phyloP scores from a whole-genome alignment of 2,329 filamentous ascomycete species.

The Cryphonectria nitschkei region DNA sequence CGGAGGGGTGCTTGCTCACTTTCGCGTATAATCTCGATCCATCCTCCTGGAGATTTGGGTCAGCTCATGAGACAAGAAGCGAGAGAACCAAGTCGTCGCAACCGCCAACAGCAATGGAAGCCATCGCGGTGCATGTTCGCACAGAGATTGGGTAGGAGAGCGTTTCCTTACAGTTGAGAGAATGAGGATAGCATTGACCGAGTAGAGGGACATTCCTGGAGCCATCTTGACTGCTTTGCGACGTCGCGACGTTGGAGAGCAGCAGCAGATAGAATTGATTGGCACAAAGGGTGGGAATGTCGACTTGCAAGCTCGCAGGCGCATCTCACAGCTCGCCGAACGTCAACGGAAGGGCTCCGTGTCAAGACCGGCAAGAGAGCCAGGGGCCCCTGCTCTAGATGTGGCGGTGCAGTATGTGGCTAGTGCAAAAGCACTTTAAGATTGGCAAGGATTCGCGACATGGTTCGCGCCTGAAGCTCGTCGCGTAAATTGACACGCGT shows the following conservation, averaged over 20 bases:
- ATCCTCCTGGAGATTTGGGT: conserved; percentile 23
- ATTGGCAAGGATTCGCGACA: conserved; percentile 14
- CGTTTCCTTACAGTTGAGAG: conserved; percentile 35
- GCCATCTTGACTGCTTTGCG: conserved; percentile 57
- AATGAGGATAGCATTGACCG: conserved; percentile 68
- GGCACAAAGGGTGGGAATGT: conserved; percentile 13
- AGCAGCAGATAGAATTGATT: conserved; percentile 2
- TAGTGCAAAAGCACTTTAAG: conserved; percentile 13
- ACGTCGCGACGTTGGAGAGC: conserved; percentile 6
- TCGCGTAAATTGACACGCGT: conserved; percentile 14
- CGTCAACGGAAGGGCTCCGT: conserved; percentile 26
- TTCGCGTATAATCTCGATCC: conserved; percentile 29
- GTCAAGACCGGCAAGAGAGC: conserved; percentile 24
- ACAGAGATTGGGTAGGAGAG: neutral
- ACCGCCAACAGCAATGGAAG: neutral
- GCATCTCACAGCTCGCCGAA: conserved; percentile 20
- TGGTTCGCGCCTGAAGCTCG: neutral
- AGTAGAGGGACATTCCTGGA: conserved; percentile 75
- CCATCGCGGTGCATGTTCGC: neutral
- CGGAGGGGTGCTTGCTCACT: conserved; percentile 58
- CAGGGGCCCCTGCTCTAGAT: conserved; percentile 11
- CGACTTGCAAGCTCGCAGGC: conserved; percentile 17
- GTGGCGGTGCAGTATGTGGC: conserved; percentile 11
- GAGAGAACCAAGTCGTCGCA: neutral
- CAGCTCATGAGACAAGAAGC: neutral